Conservation (phyloP, 1,284 basidiomycete species). For the Amylostereum areolatum region DNA sequence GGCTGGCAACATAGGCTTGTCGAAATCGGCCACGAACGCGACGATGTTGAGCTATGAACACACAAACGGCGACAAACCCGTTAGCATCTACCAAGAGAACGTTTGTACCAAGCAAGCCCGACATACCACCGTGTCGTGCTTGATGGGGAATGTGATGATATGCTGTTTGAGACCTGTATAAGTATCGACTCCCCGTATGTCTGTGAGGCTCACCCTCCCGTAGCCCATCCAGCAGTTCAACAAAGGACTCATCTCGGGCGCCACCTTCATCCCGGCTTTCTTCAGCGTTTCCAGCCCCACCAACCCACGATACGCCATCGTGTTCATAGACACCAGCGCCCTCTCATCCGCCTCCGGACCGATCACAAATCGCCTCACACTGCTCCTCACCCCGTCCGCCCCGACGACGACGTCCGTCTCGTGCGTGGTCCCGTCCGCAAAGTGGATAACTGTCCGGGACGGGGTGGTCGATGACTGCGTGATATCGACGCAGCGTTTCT, state of each 20-base stretch:
- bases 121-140: background rate
- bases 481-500: background rate
- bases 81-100: background rate
- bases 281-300: background rate
- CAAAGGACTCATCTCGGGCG: background rate
- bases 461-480: background rate
- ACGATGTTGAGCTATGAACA: slow-evolving; percentile 4
- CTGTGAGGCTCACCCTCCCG: background rate
- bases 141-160: background rate
- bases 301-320: background rate
- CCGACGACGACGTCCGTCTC: background rate
- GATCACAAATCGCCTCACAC: background rate
- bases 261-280: no score
- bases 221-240: background rate
- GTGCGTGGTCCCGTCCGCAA: slow-evolving; percentile 1
- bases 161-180: background rate
- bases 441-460: background rate
- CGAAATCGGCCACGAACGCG: background rate
- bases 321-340: background rate
- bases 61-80: no score
- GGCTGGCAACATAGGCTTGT: background rate
- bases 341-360: background rate
- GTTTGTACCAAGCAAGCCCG: background rate
- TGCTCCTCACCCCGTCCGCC: background rate
- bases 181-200: no score